Evolutionary conservation across 2,329 filamentous ascomycete species (phyloP), one percentile per base, ranked within the genome.

Genomic region (Catunica adiposa): DNA sequence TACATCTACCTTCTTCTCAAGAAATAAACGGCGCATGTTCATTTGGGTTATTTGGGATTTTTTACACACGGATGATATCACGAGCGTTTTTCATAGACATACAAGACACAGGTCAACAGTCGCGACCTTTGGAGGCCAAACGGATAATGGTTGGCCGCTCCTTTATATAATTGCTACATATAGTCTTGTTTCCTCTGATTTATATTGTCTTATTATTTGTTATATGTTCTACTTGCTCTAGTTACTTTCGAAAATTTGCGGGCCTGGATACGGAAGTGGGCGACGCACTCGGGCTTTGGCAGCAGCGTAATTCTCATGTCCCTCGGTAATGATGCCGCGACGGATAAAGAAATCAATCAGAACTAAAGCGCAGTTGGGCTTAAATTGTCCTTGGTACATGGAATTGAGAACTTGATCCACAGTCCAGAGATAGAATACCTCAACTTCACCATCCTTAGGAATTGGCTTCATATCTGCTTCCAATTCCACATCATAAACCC

Each of bases 1-100:
- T 84, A 95, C 66, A 82, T 94, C 61, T 98, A 98, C 67, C 78
- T 98, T 59, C 77, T 97, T 59, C 74, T 94, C 63, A 98, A 96
- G 80, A 95, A 94, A 81, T 56, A 23, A 56, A 58, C 34, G 37
- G 38, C 31, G 42, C 26, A 15, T 15, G 25, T 8, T 23, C 34
- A n/a, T 38, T 46, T 31, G 48, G 38, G 23, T 22, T 42, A 53
- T 22, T 47, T 56, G 42, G 20, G 26, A 46, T 52, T 51, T 20
- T 52, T 52, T 52, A n/a, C 25, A 52, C 31, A 37, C 20, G 50
- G 50, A 52, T 56, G 54, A 53, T 50, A 56, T 56, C 51, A 56
- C 40, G 51, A 56, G 48, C 57, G 54, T 50, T 56, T 52, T 57
- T 57, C 51, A 57, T 57, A 55, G 58, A 55, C 47, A 53, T 31